A percentile compares a stretch with the other conserved stretches of the same genome.
phyloP scores from a whole-genome alignment of 345 rosid genomes.

The Bruguiera gymnorhiza region DNA sequence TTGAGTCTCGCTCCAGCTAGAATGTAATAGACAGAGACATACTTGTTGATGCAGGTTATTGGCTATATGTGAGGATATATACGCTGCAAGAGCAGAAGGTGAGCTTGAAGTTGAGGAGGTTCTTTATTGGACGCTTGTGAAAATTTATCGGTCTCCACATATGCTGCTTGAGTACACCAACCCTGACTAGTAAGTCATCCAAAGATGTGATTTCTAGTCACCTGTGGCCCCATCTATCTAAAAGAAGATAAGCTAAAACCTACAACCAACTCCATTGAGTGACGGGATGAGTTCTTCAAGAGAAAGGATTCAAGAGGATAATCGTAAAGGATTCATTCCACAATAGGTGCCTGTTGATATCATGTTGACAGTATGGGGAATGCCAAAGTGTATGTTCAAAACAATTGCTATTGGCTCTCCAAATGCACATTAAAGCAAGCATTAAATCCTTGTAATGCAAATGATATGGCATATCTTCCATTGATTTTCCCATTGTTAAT shows the following conservation, averaged over 20 bases:
- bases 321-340: background rate
- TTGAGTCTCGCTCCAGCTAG: too few relatives aligned
- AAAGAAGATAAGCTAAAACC: background rate
- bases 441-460: too few relatives aligned
- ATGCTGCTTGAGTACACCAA: conserved; percentile 50
- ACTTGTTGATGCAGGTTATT: conserved; percentile 34
- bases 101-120: conserved; percentile 52
- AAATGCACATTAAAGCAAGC: too few relatives aligned
- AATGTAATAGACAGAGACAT: background rate
- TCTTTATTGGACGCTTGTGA: conserved; percentile 45
- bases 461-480: too few relatives aligned
- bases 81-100: conserved; percentile 50
- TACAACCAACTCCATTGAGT: background rate
- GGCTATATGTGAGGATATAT: conserved; percentile 47
- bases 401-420: too few relatives aligned
- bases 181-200: conserved; percentile 11
- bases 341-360: background rate
- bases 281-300: background rate
- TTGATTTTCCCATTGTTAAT: too few relatives aligned
- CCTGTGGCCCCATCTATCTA: background rate
- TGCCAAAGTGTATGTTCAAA: too few relatives aligned
- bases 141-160: conserved; percentile 45
- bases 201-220: background rate
- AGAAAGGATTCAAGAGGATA: background rate
- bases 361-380: background rate